Conservation (phyloP, 2,329 filamentous ascomycete species). For the Trichoderma endophyticum region DNA sequence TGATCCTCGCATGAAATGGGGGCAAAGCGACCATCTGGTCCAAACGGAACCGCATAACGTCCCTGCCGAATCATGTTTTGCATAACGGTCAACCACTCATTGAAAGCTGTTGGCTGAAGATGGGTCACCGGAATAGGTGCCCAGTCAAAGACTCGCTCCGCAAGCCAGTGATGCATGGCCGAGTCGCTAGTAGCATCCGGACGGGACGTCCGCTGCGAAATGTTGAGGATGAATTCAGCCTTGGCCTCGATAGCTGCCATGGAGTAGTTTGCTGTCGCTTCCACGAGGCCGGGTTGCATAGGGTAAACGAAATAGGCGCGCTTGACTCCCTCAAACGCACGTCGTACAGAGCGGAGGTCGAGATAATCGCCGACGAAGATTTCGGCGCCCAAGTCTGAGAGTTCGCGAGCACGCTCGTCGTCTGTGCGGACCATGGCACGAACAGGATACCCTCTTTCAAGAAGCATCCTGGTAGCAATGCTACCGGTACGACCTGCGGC, state of each 20-base stretch:
- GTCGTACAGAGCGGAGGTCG: background rate
- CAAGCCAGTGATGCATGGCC: background rate
- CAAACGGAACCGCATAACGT: background rate
- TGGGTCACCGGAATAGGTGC: background rate
- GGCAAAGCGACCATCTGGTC: background rate
- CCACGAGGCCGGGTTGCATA: background rate
- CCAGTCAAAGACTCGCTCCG: background rate
- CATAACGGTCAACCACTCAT: background rate
- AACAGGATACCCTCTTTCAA: background rate
- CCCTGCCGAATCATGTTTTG: background rate
- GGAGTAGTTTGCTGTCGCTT: background rate
- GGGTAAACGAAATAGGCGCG: background rate
- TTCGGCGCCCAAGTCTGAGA: background rate
- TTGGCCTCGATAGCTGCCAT: background rate
- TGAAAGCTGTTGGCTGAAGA: background rate
- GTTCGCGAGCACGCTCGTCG: background rate
- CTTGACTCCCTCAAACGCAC: background rate
- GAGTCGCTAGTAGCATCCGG: background rate
- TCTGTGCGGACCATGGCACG: background rate
- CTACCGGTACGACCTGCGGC: background rate
- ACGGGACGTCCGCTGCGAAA: background rate
- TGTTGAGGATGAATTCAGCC: background rate
- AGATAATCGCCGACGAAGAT: background rate
- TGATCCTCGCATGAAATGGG: constrained; percentile 5
- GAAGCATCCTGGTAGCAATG: background rate